These are phyloP conservation scores for Dendrocalamus sinicus DNA, from an alignment of 176 grass and related monocot genomes.

Conservation along the genomic window DNA sequence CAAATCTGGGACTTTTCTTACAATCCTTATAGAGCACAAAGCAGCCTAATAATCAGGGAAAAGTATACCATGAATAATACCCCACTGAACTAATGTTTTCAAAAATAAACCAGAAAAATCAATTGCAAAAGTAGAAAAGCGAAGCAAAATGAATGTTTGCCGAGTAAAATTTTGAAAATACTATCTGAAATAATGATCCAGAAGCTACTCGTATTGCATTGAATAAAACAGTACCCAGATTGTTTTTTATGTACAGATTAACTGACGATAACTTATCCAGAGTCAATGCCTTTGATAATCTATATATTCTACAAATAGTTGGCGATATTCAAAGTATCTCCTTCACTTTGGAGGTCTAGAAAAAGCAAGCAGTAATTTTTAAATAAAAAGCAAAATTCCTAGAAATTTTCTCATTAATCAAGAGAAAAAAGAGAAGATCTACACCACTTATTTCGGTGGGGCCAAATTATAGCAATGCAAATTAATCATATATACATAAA, in stretches of 20 bases:
- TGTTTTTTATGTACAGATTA: neutral
- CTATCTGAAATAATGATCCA: neutral
- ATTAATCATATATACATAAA: too few relatives aligned
- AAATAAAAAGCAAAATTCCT: too few relatives aligned
- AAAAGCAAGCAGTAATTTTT: too few relatives aligned
- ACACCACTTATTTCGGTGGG: too few relatives aligned
- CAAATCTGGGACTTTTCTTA: conserved; percentile 92
- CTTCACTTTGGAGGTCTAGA: too few relatives aligned
- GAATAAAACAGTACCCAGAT: neutral
- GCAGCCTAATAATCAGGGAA: conserved; percentile 69
- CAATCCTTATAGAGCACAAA: conserved; percentile 88
- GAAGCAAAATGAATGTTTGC: neutral
- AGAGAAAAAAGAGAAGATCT: too few relatives aligned
- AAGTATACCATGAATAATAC: conserved; percentile 23
- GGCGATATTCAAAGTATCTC: too few relatives aligned
- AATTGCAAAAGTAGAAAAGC: neutral
- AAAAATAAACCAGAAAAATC: conserved; percentile 5
- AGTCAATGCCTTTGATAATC: neutral
- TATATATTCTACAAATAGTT: too few relatives aligned
- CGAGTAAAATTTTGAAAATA: neutral
- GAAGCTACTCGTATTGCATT: neutral
- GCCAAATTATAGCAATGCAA: too few relatives aligned
- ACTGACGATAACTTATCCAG: neutral
- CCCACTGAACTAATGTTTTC: neutral
- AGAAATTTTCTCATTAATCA: too few relatives aligned